These are phyloP conservation scores for Bimuria novae-zelandiae DNA, from an alignment of 2,329 filamentous ascomycete species.

Conservation along the genomic window DNA sequence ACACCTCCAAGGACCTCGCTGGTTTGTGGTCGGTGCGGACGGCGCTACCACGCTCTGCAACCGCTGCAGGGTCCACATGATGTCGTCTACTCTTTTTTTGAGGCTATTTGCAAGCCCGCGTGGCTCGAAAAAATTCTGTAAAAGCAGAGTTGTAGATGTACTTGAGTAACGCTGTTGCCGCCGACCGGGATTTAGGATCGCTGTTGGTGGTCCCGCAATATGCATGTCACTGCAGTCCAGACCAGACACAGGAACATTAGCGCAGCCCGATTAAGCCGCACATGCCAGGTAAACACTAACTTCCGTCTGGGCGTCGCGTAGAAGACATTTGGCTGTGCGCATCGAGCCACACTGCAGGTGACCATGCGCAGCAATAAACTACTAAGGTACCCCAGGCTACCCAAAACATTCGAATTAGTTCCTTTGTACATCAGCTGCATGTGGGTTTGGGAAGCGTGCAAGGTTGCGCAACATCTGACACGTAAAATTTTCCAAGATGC, in stretches of 20 bases:
- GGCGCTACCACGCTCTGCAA: constrained; percentile 5
- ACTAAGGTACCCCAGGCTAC: background rate
- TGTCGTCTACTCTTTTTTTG: background rate
- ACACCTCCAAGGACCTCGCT: background rate
- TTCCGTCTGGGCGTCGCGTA: background rate
- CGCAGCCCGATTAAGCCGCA: background rate
- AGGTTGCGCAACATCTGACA: constrained; percentile 7
- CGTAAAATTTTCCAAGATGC: background rate
- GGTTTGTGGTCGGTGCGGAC: background rate
- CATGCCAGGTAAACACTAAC: background rate
- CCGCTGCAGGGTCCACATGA: constrained; percentile 16
- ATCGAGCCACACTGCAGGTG: background rate
- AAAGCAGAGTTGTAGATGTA: background rate
- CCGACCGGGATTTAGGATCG: background rate
- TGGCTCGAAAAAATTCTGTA: background rate
- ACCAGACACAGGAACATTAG: background rate
- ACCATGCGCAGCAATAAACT: constrained; percentile 1
- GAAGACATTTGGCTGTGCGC: constrained; percentile 3
- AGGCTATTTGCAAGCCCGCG: background rate
- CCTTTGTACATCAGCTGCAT: constrained; percentile 1
- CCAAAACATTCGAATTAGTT: background rate
- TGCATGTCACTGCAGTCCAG: background rate
- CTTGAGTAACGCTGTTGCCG: background rate
- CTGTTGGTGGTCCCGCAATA: background rate
- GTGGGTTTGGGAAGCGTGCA: background rate